Conservation (phyloP, 805 yeast species). For the Spathaspora arborariae region DNA sequence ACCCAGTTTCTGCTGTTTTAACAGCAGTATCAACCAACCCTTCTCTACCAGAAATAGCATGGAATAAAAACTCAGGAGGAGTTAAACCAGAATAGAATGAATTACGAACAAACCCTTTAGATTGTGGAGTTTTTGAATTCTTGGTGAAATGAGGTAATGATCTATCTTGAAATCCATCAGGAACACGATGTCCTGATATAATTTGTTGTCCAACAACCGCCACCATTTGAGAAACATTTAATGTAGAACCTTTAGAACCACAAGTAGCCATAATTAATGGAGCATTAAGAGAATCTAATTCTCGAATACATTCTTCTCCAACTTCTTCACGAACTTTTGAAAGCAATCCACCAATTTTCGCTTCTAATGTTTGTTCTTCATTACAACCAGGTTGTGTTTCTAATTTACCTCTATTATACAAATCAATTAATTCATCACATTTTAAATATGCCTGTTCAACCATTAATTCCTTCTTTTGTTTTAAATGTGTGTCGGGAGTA, state of each 20-base stretch:
- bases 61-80: conserved; percentile 97
- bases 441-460: conserved; percentile 87
- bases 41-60: conserved; percentile 99
- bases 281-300: conserved; percentile 85
- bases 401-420: conserved; percentile 76
- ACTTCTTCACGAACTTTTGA: conserved; percentile 98
- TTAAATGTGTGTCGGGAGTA: conserved; percentile 82
- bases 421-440: conserved; percentile 85
- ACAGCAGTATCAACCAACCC: conserved; percentile 99
- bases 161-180: conserved; percentile 99
- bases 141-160: conserved; percentile 96
- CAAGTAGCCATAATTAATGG: conserved; percentile 99
- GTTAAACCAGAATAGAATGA: conserved; percentile 91
- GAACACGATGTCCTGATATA: conserved; percentile 97
- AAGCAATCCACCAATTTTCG: conserved; percentile 91
- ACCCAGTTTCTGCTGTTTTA: conserved; percentile 98
- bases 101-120: conserved; percentile 96
- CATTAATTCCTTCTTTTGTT: conserved; percentile 73
- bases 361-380: conserved; percentile 96
- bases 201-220: conserved; percentile 99
- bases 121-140: conserved; percentile 94
- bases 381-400: conserved; percentile 99
- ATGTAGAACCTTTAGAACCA: conserved; percentile 97
- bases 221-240: conserved; percentile 99
- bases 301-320: conserved; percentile 95